phyloP scores from a whole-genome alignment of 495 filamentous ascomycete genomes.

The Xanthoparmelia taractica region DNA sequence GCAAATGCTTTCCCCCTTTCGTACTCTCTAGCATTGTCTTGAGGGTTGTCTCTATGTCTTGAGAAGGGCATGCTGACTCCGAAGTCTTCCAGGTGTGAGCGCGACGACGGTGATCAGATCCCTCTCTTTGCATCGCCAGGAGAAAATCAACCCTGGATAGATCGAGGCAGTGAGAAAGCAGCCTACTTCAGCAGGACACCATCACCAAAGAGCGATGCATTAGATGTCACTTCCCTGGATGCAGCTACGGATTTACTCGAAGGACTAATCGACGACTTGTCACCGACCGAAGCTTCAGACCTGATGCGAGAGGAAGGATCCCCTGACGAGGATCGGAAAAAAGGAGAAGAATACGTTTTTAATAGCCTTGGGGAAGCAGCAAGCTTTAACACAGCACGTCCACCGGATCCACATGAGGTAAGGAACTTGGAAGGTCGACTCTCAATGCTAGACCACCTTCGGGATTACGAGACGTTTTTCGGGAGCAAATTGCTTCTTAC shows the following conservation, averaged over 20 bases:
- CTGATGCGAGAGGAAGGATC: slow-evolving; percentile 25
- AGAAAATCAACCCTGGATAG: slow-evolving; percentile 12
- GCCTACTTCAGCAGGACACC: slow-evolving; percentile 10
- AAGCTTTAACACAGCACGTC: slow-evolving; percentile 33
- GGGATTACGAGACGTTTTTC: not conserved
- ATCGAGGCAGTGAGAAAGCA: slow-evolving; percentile 5
- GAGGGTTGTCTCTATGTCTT: not conserved
- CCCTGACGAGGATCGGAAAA: slow-evolving; percentile 32
- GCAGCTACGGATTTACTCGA: slow-evolving; percentile 22
- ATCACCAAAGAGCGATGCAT: slow-evolving; percentile 1
- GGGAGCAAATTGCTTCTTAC: not conserved
- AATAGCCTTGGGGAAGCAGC: slow-evolving; percentile 35
- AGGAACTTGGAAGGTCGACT: not conserved
- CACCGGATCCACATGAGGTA: slow-evolving; percentile 22
- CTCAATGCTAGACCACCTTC: not conserved
- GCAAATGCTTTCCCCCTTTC: not conserved
- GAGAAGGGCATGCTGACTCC: not conserved
- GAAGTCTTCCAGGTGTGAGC: slow-evolving; percentile 30
- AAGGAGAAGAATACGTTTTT: slow-evolving; percentile 39
- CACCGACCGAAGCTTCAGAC: slow-evolving; percentile 23
- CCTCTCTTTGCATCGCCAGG: slow-evolving; percentile 62
- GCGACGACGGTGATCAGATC: slow-evolving; percentile 56
- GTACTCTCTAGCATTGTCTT: not conserved
- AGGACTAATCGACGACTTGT: slow-evolving; percentile 26
- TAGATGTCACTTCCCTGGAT: slow-evolving; percentile 16